Base-by-base conservation (phyloP, 768 basidiomycete species). In the Vararia minispora region DNA sequence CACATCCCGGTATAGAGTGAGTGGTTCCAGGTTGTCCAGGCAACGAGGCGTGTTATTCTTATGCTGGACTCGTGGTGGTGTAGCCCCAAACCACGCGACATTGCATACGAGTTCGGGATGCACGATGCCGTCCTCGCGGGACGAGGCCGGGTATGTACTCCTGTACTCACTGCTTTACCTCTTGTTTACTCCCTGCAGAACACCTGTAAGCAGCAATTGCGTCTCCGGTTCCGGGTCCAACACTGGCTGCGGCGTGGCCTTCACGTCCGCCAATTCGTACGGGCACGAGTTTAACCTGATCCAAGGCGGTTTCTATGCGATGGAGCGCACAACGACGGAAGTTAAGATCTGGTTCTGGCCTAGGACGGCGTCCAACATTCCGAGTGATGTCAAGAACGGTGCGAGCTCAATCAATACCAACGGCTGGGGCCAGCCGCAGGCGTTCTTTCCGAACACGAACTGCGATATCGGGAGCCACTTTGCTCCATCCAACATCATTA, bases 321-420 rank as follows among this genome's bases (percentile, higher is more conserved):
- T 79, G 50, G 76, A 80, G 51, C 66, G 78, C 25, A 77, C 76
- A 0, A 45, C 55, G 17, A 49, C 52, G 3, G 72, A 65, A 51
- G 73, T 84, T 51, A 78, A 76, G 44, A 62, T 82, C 33, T 85
- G 75, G 72, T 84, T 80, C 59, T 85, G 78, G 77, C 62, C 75
- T 1, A 64, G 76, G 28, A 59, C 56, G 33, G 63, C 55, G 32
- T 56, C 50, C 12, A 49, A 48, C 25, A 59, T 72, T 18, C 76
- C 76, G 1, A 45, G 54, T 6, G 75, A 71, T 45, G 63, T 76
- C n/a, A 30, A 21, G 12, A 55, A 43, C 21, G 72, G 71, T 3
- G 60, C 56, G 1, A 50, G 51, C 12, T 49, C 49, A 3, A 61
- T 76, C 14, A 58, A 74, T 52, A 73, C 76, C 3, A 59, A 55